Base-by-base conservation (phyloP, 1,284 basidiomycete genomes). In the Ustilago curta region DNA sequence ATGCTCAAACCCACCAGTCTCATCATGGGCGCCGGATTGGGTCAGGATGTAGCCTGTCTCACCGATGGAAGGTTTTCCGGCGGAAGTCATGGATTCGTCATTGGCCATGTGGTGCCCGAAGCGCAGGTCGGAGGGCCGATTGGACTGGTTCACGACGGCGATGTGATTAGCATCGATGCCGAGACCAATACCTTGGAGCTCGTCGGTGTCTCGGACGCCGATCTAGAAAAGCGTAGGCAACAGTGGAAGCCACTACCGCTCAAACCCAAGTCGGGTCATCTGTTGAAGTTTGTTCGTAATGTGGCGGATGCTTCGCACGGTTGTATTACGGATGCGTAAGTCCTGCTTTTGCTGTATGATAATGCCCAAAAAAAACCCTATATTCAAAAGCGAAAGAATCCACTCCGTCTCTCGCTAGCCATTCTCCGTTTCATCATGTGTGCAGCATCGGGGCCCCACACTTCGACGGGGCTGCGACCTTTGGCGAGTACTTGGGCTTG, bases 51-150 rank as follows among this genome's bases (percentile, higher is more conserved):
- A 3, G 95, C 95, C 1, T 90, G 97, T 72, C 90, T 99, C 76
- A 99, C 96, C 0, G 96, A 99, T 85, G 96, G 96, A 50, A 90
- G 96, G 44, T 99, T 99, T 89, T 94, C 92, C 29, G 96, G 95
- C 60, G 94, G 92, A 4, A 70, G 72, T 37, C 83, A 84, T 62
- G 81, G 82, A n/a, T 96, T 96, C 87, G 91, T 91, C 79, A 92
- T 95, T 65, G 94, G 94, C 3, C 94, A 97, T 81, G 93, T 97
- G 76, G 93, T 94, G 3, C 96, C 96, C 29, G 93, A 95, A 85
- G 93, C 93, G 6, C 92, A 93, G 83, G 90, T 91, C 27, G 94
- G 94, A 40, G 94, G 94, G 2, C 93, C 94, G 4, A 96, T 97
- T 81, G 94, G 91, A 12, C 89, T 97, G 32, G 91, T 97, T 9